A percentile compares a stretch with the other conserved stretches of the same genome.
Evolutionary conservation across 805 yeast genomes (phyloP).

Genomic region (Candida boleticola): DNA sequence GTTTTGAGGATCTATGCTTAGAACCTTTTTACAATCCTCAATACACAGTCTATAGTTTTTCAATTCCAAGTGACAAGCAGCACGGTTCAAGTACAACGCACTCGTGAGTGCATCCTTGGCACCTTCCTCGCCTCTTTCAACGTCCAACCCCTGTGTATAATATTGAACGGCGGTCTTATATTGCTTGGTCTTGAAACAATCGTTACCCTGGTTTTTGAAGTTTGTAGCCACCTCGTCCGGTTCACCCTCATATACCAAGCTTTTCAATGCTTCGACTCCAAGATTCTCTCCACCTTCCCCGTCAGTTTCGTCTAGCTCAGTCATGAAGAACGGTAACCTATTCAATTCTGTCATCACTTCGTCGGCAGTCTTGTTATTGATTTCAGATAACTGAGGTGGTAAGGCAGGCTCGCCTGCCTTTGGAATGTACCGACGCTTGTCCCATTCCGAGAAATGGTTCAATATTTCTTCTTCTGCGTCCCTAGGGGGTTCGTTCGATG

Average conservation of each 20-base stretch:
- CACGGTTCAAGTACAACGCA: conserved; percentile 74
- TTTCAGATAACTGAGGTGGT: conserved; percentile 78
- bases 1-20: conserved; percentile 63
- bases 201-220: conserved; percentile 93
- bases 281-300: conserved; percentile 74
- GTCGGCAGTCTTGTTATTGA: conserved; percentile 62
- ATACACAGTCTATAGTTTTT: conserved; percentile 83
- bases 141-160: conserved; percentile 78
- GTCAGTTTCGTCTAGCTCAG: conserved; percentile 71
- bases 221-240: conserved; percentile 89
- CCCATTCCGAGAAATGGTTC: conserved; percentile 36
- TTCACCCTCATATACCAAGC: conserved; percentile 92
- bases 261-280: conserved; percentile 83
- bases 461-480: conserved; percentile 5
- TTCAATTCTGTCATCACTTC: conserved; percentile 78
- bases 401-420: conserved; percentile 64
- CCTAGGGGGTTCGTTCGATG: neutral
- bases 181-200: conserved; percentile 67
- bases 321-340: conserved; percentile 92
- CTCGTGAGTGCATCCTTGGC: conserved; percentile 44
- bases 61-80: conserved; percentile 87
- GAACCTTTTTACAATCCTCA: conserved; percentile 76
- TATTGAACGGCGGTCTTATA: conserved; percentile 74
- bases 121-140: conserved; percentile 46
- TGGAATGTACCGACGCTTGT: conserved; percentile 37